Evolutionary conservation across 23 red algal genomes (phyloP), one percentile per base, ranked within the genome.

Genomic region (Gracilaria gracilis): DNA sequence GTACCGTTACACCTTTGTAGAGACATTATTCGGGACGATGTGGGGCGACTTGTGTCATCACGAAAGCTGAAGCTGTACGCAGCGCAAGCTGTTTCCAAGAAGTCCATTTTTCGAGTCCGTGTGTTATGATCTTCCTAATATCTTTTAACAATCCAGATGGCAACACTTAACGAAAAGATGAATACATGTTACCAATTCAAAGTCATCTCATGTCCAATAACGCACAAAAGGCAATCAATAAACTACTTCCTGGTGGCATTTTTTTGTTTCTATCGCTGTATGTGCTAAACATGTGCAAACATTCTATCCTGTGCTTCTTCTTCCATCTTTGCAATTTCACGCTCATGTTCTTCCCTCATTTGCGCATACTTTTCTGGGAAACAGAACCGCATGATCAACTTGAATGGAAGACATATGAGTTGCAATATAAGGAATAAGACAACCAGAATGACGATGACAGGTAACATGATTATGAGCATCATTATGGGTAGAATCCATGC

Each of bases 331-430:
- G 88, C 93, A 27, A 69, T 70, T 33, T 93, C 62, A 16, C 70
- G 67, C 57, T 85, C 90, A 15, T 69, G 55, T 39, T 76, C 65
- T 69, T 84, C 90, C n/a, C 57, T 77, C 80, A 85, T 93, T 34
- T 67, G 65, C 35, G 80, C 81, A 29, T 83, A 95, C 87, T 90
- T 92, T 78, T 95, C 93, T 17, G 93, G 93, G 84, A 95, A 95
- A 77, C 44, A 95, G 14, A 71, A 65, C 13, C 57, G 72, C 66
- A 95, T 78, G 16, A 81, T 46, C 58, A 82, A 23, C 51, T 35
- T 75, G 74, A 79, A 90, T 38, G 95, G 92, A 57, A 94, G 67
- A 74, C 86, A 94, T 58, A 98, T 35, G 16, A 92, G 33, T 21
- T 54, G 38, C 11, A 96, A 29, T 7, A 98, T 21, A 40, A 94